Evolutionary conservation across 176 grass and related monocot species (phyloP).

Genomic region (Avena insularis): DNA sequence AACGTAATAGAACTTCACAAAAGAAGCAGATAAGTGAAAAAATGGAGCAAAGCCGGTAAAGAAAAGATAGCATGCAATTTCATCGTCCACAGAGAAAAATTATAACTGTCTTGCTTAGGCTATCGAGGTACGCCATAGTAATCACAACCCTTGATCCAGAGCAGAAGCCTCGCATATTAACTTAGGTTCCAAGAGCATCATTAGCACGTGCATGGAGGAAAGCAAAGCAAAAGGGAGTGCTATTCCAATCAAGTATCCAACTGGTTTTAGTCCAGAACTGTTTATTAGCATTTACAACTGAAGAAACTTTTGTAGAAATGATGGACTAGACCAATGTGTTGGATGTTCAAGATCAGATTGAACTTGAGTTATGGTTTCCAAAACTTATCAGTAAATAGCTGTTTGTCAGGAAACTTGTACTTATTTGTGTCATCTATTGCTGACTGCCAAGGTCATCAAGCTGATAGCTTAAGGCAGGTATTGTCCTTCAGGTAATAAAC

Average conservation of each 20-base stretch:
- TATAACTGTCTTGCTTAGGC: background rate
- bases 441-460: background rate
- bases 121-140: background rate
- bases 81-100: background rate
- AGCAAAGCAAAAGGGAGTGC: background rate
- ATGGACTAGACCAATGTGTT: background rate
- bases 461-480: background rate
- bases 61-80: background rate
- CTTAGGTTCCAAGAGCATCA: background rate
- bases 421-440: background rate
- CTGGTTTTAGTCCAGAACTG: background rate
- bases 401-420: background rate
- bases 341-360: background rate
- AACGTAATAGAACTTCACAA: background rate
- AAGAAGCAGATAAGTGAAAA: constrained; percentile 5
- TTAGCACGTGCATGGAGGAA: constrained; percentile 16
- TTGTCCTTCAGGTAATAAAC: background rate
- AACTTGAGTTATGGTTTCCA: background rate
- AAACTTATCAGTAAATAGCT: constrained; percentile 17
- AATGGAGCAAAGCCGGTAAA: background rate
- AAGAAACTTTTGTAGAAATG: background rate
- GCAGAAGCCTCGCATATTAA: background rate
- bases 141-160: background rate
- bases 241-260: constrained; percentile 11
- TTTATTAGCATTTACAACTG: background rate